A percentile compares a stretch with the other conserved stretches of the same genome.
Conservation (phyloP, 495 filamentous ascomycete species). For the Cetradonia linearis region DNA sequence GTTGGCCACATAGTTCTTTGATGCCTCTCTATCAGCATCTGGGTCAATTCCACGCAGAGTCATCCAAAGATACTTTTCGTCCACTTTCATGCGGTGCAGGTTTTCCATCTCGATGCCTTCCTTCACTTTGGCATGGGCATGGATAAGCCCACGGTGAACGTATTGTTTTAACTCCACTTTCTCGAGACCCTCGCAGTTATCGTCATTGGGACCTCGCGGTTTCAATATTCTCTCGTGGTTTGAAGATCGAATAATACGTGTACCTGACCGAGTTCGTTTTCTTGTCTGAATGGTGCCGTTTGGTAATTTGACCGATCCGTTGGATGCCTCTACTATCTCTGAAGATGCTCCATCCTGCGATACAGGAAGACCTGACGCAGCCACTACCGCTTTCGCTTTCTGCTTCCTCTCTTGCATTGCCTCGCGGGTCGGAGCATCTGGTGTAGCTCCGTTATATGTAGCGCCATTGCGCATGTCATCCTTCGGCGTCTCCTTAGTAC, state of each 20-base stretch:
- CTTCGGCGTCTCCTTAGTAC: conserved; percentile 9
- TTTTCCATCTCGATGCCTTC: conserved; percentile 31
- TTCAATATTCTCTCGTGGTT: conserved; percentile 14
- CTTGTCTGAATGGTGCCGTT: conserved; percentile 29
- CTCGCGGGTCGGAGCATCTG: conserved; percentile 27
- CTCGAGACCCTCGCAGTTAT: conserved; percentile 27
- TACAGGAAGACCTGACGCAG: conserved; percentile 37
- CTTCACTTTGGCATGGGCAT: conserved; percentile 49
- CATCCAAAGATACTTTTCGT: conserved; percentile 27
- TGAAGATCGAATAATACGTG: conserved; percentile 33
- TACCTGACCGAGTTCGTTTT: conserved; percentile 53
- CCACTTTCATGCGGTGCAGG: conserved; percentile 20
- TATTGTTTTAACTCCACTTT: conserved; percentile 64
- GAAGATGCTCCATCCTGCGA: conserved; percentile 14
- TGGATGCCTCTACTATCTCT: background rate
- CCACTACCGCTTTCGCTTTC: conserved; percentile 47
- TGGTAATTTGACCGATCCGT: background rate
- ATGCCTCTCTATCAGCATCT: conserved; percentile 5
- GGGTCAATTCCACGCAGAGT: conserved; percentile 41
- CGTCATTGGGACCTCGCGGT: conserved; percentile 17
- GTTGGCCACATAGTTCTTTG: conserved; percentile 18
- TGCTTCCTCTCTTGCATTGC: conserved; percentile 47
- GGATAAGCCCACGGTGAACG: conserved; percentile 62
- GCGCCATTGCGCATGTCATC: conserved; percentile 15
- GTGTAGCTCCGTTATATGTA: conserved; percentile 19